Conservation (phyloP, 257 asterid species). For the Phtheirospermum japonicum region DNA sequence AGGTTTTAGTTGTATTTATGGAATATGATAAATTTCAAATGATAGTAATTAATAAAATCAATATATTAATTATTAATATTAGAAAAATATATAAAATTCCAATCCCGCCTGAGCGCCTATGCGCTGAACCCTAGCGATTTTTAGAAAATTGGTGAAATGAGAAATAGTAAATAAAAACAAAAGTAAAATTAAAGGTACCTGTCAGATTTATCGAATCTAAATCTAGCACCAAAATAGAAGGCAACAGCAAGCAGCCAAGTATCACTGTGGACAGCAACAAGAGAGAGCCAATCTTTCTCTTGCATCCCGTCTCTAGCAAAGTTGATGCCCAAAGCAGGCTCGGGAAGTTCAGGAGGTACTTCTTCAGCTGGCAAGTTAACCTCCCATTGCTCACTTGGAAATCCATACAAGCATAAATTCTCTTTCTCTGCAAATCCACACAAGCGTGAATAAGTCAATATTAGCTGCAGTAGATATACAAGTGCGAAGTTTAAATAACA, state of each 20-base stretch:
- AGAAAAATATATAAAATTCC: no score
- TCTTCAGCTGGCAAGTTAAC: conserved; percentile 77
- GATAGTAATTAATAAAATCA: no score
- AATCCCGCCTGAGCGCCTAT: no score
- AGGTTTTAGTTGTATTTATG: no score
- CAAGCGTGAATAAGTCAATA: conserved; percentile 28
- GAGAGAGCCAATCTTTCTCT: conserved; percentile 63
- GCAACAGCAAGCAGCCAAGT: conserved; percentile 68
- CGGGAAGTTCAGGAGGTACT: conserved; percentile 73
- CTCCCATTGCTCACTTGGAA: conserved; percentile 67
- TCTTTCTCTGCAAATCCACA: conserved; percentile 47
- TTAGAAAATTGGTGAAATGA: no score
- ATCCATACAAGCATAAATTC: conserved; percentile 61
- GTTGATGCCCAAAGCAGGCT: conserved; percentile 72
- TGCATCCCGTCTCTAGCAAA: conserved; percentile 77
- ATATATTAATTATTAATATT: no score
- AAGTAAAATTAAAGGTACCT: conserved; percentile 35
- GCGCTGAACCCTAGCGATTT: no score
- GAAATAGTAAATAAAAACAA: conserved; percentile 2
- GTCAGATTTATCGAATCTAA: conserved; percentile 57
- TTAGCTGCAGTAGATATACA: conserved; percentile 14
- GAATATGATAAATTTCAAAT: no score
- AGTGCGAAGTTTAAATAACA: not conserved
- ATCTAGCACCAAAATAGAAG: conserved; percentile 65
- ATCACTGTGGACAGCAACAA: conserved; percentile 69